Evolutionary conservation across 495 filamentous ascomycete species (phyloP).

Genomic region (Baudoinia panamericana): DNA sequence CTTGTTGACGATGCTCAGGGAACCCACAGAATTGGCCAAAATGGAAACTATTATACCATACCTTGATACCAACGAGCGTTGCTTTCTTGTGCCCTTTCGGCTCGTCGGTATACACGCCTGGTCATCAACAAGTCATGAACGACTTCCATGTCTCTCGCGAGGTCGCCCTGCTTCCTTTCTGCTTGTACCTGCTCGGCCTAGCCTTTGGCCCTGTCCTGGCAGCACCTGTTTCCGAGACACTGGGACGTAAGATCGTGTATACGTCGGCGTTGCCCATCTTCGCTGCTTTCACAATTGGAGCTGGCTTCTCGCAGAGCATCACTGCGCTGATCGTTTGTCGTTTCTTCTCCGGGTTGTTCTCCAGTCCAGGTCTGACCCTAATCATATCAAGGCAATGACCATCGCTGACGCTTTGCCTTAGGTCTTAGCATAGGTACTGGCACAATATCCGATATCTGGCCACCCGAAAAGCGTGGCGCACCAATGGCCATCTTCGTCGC

Average conservation of each 20-base stretch:
- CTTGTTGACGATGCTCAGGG: no score
- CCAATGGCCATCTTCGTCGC: conserved; percentile 9
- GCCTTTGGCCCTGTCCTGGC: conserved; percentile 16
- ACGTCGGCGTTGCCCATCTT: conserved; percentile 6
- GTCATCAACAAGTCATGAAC: conserved; percentile 1
- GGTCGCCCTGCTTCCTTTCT: conserved; percentile 12
- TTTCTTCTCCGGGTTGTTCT: conserved; percentile 17
- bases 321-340: conserved; percentile 9
- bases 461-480: not conserved
- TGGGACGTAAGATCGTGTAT: conserved; percentile 16
- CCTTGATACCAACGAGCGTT: no score
- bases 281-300: conserved; percentile 14
- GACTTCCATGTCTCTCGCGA: conserved; percentile 11
- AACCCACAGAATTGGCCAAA: no score
- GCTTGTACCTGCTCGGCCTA: conserved; percentile 14
- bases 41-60: no score
- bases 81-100: conserved; percentile 14
- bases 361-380: conserved; percentile 7
- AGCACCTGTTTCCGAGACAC: conserved; percentile 13
- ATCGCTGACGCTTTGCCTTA: no score
- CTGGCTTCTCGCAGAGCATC: conserved; percentile 17
- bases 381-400: no score
- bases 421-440: conserved; percentile 4
- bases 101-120: conserved; percentile 19
- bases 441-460: conserved; percentile 7